Evolutionary conservation across 805 yeast species (phyloP).

Genomic region (Spathaspora passalidarum): DNA sequence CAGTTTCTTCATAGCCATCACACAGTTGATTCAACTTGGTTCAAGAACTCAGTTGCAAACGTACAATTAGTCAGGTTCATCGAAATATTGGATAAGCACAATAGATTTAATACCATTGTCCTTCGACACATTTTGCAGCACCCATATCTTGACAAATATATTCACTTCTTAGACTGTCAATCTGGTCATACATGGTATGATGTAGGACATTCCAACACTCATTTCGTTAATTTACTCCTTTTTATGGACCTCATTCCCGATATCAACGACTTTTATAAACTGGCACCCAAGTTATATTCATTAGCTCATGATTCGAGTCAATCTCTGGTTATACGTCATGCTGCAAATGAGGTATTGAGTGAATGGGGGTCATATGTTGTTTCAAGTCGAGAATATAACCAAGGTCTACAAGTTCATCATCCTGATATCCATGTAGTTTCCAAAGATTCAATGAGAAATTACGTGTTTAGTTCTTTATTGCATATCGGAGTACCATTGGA

Average conservation of each 20-base stretch:
- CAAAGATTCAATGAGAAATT: neutral
- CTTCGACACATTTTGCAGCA: neutral
- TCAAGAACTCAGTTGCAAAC: neutral
- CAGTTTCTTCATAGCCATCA: neutral
- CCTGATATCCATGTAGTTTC: neutral
- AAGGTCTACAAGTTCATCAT: neutral
- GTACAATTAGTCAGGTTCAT: neutral
- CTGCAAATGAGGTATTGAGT: neutral
- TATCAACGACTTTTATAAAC: neutral
- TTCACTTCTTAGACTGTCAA: neutral
- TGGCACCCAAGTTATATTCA: neutral
- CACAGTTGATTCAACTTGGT: neutral
- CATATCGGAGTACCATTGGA: neutral
- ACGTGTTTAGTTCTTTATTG: neutral
- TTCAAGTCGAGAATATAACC: neutral
- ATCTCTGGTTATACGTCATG: neutral
- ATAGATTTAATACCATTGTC: neutral
- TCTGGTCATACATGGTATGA: neutral
- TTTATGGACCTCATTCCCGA: neutral
- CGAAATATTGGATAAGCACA: neutral
- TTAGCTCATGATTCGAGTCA: neutral
- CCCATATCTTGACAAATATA: neutral
- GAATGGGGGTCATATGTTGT: conserved; percentile 1
- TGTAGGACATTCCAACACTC: neutral
- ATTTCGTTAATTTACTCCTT: conserved; percentile 1